phyloP scores from a whole-genome alignment of 2,329 filamentous ascomycete species.

The Albophoma yamanashiensis region DNA sequence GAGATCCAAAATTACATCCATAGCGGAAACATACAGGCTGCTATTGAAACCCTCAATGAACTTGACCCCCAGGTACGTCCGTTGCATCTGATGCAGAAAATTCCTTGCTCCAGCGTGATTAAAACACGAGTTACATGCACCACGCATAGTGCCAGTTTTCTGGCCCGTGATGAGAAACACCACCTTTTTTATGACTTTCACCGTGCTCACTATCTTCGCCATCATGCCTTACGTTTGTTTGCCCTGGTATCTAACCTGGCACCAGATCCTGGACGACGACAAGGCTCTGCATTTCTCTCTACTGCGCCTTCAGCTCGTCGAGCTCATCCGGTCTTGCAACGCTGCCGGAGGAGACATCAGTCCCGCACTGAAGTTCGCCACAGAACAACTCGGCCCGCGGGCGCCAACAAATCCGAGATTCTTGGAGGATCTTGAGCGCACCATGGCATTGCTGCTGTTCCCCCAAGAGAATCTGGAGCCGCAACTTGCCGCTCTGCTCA shows the following conservation, averaged over 20 bases:
- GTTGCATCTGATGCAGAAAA: not conserved
- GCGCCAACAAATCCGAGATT: conserved; percentile 76
- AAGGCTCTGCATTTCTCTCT: conserved; percentile 80
- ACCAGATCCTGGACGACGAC: conserved; percentile 79
- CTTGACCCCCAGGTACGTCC: conserved; percentile 76
- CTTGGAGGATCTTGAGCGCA: conserved; percentile 77
- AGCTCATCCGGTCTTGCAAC: conserved; percentile 75
- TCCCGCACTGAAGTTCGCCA: conserved; percentile 78
- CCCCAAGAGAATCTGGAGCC: conserved; percentile 69
- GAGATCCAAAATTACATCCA: conserved; percentile 80
- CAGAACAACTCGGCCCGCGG: conserved; percentile 73
- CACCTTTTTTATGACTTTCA: conserved; percentile 35
- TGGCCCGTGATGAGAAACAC: conserved; percentile 84
- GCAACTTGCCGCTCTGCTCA: conserved; percentile 63
- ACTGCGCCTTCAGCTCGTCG: conserved; percentile 82
- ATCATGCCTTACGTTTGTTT: not conserved
- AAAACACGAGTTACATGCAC: conserved; percentile 91
- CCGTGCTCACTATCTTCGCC: not conserved
- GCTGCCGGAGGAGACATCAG: conserved; percentile 59
- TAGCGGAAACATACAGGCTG: conserved; percentile 71
- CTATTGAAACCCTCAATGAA: conserved; percentile 82
- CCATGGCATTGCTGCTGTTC: conserved; percentile 87
- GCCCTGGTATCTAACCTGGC: conserved; percentile 3
- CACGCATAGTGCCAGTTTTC: conserved; percentile 80
- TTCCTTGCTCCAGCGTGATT: conserved; percentile 59